A percentile compares a stretch with the other conserved stretches of the same genome.
Conservation (phyloP, 2,329 filamentous ascomycete genomes). For the Sporothrix phasma region DNA sequence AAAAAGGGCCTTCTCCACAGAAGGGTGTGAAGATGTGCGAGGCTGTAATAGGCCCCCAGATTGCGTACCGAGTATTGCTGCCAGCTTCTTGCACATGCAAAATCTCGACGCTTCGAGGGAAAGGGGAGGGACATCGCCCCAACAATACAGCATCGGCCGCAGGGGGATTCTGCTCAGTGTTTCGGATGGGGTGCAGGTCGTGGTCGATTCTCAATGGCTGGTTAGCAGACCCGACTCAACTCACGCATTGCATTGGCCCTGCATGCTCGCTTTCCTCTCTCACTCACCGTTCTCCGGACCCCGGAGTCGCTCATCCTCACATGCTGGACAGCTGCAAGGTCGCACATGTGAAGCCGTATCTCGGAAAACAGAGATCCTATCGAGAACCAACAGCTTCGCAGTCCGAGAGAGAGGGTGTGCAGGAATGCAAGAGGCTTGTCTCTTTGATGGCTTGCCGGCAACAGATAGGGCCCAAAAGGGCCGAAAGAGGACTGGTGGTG, state of each 20-base stretch:
- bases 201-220: too few species aligned
- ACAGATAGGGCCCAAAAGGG: neutral
- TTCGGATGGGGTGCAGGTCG: too few species aligned
- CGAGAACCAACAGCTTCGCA: too few species aligned
- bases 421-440: neutral
- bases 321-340: neutral
- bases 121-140: neutral
- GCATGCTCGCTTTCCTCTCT: too few species aligned
- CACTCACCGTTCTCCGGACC: too few species aligned
- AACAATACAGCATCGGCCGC: neutral
- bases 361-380: neutral
- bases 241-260: too few species aligned
- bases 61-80: neutral
- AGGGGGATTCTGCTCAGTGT: neutral
- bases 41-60: neutral
- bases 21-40: neutral
- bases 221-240: too few species aligned
- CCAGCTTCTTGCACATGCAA: neutral
- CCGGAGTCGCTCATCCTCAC: neutral
- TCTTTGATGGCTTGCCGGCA: neutral
- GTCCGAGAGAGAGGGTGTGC: neutral
- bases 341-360: neutral
- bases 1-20: neutral
- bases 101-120: neutral
- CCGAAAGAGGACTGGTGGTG: neutral